Base-by-base conservation (phyloP, 192 early-diverging fungal species). In the Coemansia sp. region DNA sequence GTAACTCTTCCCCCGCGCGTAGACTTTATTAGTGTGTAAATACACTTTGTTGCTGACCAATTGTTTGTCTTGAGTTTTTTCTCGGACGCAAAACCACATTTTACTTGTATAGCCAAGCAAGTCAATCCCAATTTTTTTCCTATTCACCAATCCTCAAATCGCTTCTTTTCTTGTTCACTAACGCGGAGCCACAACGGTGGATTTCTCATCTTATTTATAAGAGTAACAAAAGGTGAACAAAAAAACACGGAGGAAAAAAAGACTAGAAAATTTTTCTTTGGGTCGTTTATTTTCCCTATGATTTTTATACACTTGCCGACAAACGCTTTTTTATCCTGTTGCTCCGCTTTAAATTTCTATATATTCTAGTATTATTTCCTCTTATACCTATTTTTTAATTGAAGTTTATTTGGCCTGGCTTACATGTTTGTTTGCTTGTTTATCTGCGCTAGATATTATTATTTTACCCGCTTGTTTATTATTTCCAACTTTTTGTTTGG, bases 341-440 rank as follows among this genome's bases (percentile, higher is more conserved):
- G 11, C 57, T 59, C 57, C 57, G 57, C 57, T 59, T 58, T 35
- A 58, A 58, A 58, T 33, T 64, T 64, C 5, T 34, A 51, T 64
- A 5, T 64, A 51, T 48, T 6, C 33, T 14, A 18, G 3, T 32
- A 34, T 64, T 38, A 51, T 51, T 64, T 51, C 48, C 28, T 52
- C 20, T 51, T 51, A 33, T 64, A 33, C 15, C 18, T 56, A 3
- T 28, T 56, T 33, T 53, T 53, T 53, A 8, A 17, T 17, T 53
- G 20, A 53, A 0, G 6, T 17, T 53, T 6, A 15, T 6, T 41
- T 41, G 39, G 22, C 22, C 22, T 1, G 22, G 22, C 22, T 41
- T 41, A 41, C 39, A 41, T 8, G 48, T 34, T 33, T 64, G 38
- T 62, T 39, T 51, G 41, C 5, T 33, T 64, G 3, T 6, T 64